These are phyloP conservation scores for Ceratocystis papillata DNA, from an alignment of 2,329 filamentous ascomycete species.

Conservation along the genomic window DNA sequence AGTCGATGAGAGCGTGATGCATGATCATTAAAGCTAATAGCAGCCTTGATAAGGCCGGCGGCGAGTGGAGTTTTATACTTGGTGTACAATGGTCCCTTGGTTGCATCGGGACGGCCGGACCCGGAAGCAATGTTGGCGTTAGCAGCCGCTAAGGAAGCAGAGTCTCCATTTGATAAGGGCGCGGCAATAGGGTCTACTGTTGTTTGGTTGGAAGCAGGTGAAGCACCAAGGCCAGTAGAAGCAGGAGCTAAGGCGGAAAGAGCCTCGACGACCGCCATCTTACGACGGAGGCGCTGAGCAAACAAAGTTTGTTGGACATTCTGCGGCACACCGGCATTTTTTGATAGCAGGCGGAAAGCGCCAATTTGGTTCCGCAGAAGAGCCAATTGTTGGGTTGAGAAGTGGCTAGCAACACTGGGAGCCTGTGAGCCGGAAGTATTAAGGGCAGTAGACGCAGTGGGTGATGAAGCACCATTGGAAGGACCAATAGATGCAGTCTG, in stretches of 20 bases:
- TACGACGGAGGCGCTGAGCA: conserved; percentile 54
- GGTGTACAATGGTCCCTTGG: conserved; percentile 50
- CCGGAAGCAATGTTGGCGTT: conserved; percentile 32
- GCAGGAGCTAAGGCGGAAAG: conserved; percentile 30
- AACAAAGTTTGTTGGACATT: conserved; percentile 76
- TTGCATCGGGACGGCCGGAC: conserved; percentile 28
- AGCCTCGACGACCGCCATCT: conserved; percentile 38
- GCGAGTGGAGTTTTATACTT: conserved; percentile 65
- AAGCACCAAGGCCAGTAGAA: conserved; percentile 21
- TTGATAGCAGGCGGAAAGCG: conserved; percentile 81
- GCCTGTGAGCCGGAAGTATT: conserved; percentile 26
- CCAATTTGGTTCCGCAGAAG: conserved; percentile 76
- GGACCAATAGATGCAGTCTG: conserved; percentile 12
- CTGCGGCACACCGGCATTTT: conserved; percentile 70
- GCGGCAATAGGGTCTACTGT: conserved; percentile 24
- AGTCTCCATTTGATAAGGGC: conserved; percentile 25
- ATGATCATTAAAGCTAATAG: conserved; percentile 73
- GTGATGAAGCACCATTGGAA: conserved; percentile 20
- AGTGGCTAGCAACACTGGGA: conserved; percentile 42
- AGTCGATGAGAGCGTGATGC: conserved; percentile 62
- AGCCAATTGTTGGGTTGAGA: conserved; percentile 67
- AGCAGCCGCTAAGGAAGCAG: conserved; percentile 26
- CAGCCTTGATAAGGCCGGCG: conserved; percentile 40
- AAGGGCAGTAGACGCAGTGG: conserved; percentile 22
- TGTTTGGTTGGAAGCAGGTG: conserved; percentile 28